Base-by-base conservation (phyloP, 2,329 filamentous ascomycete genomes). In the Pestalotiopsis sp. region DNA sequence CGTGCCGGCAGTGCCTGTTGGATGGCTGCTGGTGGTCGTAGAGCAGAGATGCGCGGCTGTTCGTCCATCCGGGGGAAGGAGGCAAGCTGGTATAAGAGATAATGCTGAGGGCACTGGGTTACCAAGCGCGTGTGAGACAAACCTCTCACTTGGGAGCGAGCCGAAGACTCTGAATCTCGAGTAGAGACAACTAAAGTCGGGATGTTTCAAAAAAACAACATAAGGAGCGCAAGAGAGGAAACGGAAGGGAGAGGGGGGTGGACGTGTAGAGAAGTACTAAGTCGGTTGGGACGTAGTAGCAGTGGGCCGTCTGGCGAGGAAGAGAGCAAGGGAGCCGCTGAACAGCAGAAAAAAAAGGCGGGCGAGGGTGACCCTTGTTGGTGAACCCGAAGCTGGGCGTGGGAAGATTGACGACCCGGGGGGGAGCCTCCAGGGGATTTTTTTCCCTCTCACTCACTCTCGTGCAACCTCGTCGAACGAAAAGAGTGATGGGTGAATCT, bases 181-280 rank as follows among this genome's bases (percentile, higher is more conserved):
- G 39, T 71, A 78, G 76, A 78, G 75, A 78, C 77, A 78, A 72
- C 71, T 71, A 76, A 72, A 71, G 74, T 75, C 73, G 74, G 65
- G 74, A 76, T 78, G 76, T 76, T 77, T 75, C 74, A 78, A 75
- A 76, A 76, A 72, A 71, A 71, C 69, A 68, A 77, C 73, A 75
- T 74, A 77, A 74, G 74, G 77, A 62, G 74, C 72, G 72, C 74
- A 76, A 71, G 74, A 75, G 75, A 76, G 72, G 72, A 49, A 59
- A 59, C 71, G 72, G 69, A 77, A 78, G 76, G 76, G 76, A 78
- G 76, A 74, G 77, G 75, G 73, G 76, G 72, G 74, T 75, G 76
- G 66, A 72, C 73, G 73, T 74, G 75, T 77, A 74, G 74, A 74
- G 69, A 75, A 78, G 72, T 78, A 78, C 72, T 74, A 69, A 52